These are phyloP conservation scores for Plasmopara halstedii DNA, from an alignment of 352 stramenopile species.

Conservation along the genomic window DNA sequence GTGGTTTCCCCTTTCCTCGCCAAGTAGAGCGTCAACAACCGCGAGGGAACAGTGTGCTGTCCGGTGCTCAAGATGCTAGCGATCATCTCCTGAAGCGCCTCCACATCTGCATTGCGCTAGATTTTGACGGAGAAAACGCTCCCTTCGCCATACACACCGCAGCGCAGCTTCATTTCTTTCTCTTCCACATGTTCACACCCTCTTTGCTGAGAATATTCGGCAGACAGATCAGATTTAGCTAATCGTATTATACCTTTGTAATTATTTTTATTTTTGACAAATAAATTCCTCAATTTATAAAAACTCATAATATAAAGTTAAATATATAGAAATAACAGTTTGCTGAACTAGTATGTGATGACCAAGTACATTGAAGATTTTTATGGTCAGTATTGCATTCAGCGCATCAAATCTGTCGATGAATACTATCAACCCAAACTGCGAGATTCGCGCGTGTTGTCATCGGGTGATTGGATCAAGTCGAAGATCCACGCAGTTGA, in stretches of 20 bases:
- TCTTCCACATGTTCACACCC: too few species aligned
- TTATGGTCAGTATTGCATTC: background rate
- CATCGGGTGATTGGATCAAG: background rate
- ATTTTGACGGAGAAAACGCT: constrained; percentile 19
- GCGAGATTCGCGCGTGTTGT: background rate
- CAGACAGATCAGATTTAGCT: background rate
- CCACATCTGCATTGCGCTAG: constrained; percentile 12
- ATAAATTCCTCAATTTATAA: constrained; percentile 1
- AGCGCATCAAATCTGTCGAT: background rate
- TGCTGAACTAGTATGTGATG: background rate
- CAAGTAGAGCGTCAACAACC: constrained; percentile 15
- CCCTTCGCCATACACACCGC: constrained; percentile 20
- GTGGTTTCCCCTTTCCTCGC: constrained; percentile 7
- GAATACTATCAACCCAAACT: background rate
- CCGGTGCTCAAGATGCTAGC: background rate
- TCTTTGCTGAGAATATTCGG: too few species aligned
- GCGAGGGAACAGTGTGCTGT: too few species aligned
- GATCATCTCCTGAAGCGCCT: constrained; percentile 12
- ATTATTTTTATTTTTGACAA: constrained; percentile 3
- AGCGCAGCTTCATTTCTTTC: background rate
- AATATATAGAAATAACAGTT: constrained; percentile 1
- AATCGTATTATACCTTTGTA: background rate
- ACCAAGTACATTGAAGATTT: background rate
- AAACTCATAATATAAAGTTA: background rate
- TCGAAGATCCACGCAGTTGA: background rate